Base-by-base conservation (phyloP, 805 yeast genomes). In the Candida lessepsii region DNA sequence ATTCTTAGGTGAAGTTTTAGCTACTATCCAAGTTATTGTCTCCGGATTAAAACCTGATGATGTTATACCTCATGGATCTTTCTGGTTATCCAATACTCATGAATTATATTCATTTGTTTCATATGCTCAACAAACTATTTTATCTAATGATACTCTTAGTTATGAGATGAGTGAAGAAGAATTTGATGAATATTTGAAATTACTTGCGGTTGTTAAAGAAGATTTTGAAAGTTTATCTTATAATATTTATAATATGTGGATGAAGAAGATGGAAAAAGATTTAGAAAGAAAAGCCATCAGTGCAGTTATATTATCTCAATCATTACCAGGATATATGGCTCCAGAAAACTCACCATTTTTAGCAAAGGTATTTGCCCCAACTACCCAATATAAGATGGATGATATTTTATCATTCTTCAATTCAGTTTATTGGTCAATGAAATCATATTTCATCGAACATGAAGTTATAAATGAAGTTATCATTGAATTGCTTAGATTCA, bases 21-120 rank as follows among this genome's bases (percentile, higher is more conserved):
- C 86, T 20, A 84, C 86, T 2, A 88, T 93, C 51, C 98, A 91
- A 68, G 80, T 78, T 37, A 81, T 86, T 46, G 96, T 91, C 13
- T 75, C 85, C 37, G 65, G 73, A n/a, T 72, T 84, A 56, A 83
- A 83, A 51, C 96, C 91, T 41, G 95, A 86, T 44, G 95, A 86
- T 50, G 81, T 88, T 24, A 82, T 90, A 54, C 80, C 88, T 34
- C 88, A 88, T 52, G 98, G 96, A 50, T 96, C 97, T 0, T 93
- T 90, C 71, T 93, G 99, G 99, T 73, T 93, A 49, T 86, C 97
- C 3, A 93, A 93, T 65, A 90, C 95, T 2, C 96, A 93, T 60
- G 98, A 93, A 60, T 75, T 93, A 54, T 86, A 86, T 62, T 89
- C 98, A 3, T 93, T 93, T 71, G 96, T 91, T 44, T 80, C 90